phyloP scores from a whole-genome alignment of 176 grass and related monocot species.

The Musa schizocarpa region DNA sequence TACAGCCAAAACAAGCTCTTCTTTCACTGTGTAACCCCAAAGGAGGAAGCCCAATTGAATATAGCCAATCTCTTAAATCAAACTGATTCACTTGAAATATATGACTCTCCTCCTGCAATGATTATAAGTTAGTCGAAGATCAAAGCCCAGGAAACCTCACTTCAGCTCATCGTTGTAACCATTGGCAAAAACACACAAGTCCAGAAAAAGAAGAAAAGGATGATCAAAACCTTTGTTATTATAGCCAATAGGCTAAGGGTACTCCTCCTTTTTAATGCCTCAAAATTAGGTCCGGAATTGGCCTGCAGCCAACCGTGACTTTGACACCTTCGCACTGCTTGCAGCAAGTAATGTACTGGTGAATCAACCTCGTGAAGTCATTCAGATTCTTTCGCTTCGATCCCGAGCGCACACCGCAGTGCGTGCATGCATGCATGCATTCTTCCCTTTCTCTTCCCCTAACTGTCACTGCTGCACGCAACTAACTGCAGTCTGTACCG shows the following conservation, averaged over 20 bases:
- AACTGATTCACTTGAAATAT: too few species aligned
- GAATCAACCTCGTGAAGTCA: not conserved
- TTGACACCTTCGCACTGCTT: not conserved
- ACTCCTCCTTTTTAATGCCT: not conserved
- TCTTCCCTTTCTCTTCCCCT: not conserved
- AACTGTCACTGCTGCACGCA: not conserved
- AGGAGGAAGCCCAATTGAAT: too few species aligned
- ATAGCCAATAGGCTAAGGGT: too few species aligned
- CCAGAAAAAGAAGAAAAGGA: too few species aligned
- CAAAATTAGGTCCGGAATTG: not conserved
- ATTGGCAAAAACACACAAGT: too few species aligned
- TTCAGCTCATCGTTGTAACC: too few species aligned
- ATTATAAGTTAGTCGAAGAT: too few species aligned
- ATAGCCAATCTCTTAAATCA: not conserved
- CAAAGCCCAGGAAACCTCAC: too few species aligned
- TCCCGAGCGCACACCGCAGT: not conserved
- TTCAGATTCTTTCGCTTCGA: not conserved
- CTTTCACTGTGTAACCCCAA: too few species aligned
- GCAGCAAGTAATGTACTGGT: not conserved
- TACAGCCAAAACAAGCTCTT: not conserved
- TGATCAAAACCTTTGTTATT: too few species aligned
- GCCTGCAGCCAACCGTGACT: not conserved
- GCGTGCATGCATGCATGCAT: not conserved
- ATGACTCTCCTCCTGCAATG: too few species aligned
- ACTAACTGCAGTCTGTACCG: not conserved